Evolutionary conservation across 164 flowering plant species (phyloP).

Genomic region (Nymphaea colorata): DNA sequence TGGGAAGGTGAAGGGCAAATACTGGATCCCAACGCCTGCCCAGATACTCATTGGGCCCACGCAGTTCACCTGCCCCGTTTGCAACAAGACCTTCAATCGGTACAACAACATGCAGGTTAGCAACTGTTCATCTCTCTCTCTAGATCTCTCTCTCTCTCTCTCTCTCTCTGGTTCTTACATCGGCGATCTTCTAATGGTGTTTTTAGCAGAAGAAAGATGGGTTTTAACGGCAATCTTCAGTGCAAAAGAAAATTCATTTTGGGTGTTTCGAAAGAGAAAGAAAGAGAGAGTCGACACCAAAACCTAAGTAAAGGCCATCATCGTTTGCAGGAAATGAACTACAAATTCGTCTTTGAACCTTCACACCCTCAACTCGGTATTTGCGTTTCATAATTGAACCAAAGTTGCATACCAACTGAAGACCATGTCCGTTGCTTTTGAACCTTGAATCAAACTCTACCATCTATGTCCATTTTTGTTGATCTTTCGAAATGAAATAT

Average conservation of each 20-base stretch:
- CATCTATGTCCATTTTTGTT: too few species aligned
- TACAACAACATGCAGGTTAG: conserved; percentile 96
- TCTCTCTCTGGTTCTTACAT: not conserved
- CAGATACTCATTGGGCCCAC: conserved; percentile 86
- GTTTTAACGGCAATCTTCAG: not conserved
- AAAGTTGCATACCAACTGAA: too few species aligned
- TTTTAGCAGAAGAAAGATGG: not conserved
- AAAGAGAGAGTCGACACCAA: too few species aligned
- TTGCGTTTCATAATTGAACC: too few species aligned
- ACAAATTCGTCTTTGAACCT: too few species aligned
- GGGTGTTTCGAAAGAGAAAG: not conserved
- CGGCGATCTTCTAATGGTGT: not conserved
- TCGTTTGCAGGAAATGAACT: too few species aligned
- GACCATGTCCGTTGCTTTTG: too few species aligned
- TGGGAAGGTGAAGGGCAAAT: conserved; percentile 32
- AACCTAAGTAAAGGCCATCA: too few species aligned
- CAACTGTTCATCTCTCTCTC: not conserved
- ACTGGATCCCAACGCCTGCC: conserved; percentile 89
- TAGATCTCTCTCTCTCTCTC: not conserved
- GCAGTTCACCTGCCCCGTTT: conserved; percentile 74
- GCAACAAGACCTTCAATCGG: conserved; percentile 87
- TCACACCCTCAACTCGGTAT: too few species aligned
- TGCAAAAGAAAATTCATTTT: not conserved
- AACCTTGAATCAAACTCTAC: too few species aligned
- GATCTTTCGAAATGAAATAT: too few species aligned